Evolutionary conservation across 1,284 basidiomycete genomes (phyloP).

Genomic region (Chalciporus sp.): DNA sequence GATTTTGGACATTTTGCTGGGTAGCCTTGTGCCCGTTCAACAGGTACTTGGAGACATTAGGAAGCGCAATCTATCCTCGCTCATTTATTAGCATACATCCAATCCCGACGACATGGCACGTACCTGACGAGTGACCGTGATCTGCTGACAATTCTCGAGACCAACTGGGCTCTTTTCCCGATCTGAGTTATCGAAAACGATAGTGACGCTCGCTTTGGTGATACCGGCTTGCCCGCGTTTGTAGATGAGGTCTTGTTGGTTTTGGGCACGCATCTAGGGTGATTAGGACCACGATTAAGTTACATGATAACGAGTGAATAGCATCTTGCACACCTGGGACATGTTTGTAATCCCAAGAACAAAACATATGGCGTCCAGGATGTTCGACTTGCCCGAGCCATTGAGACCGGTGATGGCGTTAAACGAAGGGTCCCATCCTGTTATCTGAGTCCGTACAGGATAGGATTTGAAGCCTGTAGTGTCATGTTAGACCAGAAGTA

Average conservation of each 20-base stretch:
- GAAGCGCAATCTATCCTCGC: slow-evolving; percentile 77
- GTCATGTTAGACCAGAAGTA: slow-evolving; percentile 6
- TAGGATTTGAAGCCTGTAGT: slow-evolving; percentile 91
- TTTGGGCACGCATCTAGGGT: slow-evolving; percentile 87
- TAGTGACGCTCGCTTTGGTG: slow-evolving; percentile 97
- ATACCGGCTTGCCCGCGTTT: slow-evolving; percentile 97
- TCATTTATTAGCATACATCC: slow-evolving; percentile 6
- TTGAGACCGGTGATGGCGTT: slow-evolving; percentile 98
- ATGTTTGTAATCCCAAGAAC: slow-evolving; percentile 97
- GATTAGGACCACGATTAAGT: background rate
- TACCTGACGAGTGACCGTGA: slow-evolving; percentile 96
- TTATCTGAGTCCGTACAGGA: slow-evolving; percentile 92
- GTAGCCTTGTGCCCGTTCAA: slow-evolving; percentile 96
- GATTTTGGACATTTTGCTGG: slow-evolving; percentile 86
- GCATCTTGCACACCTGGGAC: slow-evolving; percentile 59
- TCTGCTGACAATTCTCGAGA: slow-evolving; percentile 82
- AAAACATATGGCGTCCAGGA: slow-evolving; percentile 96
- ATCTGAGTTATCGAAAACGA: slow-evolving; percentile 99
- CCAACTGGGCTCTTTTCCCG: slow-evolving; percentile 84
- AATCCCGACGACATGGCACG: slow-evolving; percentile 23
- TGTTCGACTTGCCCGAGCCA: slow-evolving; percentile 95
- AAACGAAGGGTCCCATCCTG: slow-evolving; percentile 95
- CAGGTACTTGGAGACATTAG: slow-evolving; percentile 95
- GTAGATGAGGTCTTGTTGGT: slow-evolving; percentile 97
- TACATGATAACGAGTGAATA: background rate